These are phyloP conservation scores for Penicillium salamii DNA, from an alignment of 495 filamentous ascomycete genomes.

Conservation along the genomic window DNA sequence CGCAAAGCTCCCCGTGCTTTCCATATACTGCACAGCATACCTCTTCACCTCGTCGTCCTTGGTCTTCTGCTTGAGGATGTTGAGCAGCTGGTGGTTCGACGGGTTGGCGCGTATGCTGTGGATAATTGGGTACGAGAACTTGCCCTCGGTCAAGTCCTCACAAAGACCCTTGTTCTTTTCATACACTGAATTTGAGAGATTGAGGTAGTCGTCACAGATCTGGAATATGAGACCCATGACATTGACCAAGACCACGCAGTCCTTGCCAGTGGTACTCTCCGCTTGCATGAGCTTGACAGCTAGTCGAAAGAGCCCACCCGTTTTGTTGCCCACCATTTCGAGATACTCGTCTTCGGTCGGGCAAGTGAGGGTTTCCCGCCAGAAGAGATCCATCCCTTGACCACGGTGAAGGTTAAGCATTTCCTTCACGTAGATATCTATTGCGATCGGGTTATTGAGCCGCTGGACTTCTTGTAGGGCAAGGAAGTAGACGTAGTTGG, in stretches of 20 bases:
- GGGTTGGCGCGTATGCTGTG: conserved; percentile 86
- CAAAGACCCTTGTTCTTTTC: conserved; percentile 89
- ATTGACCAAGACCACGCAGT: conserved; percentile 83
- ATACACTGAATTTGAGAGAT: conserved; percentile 70
- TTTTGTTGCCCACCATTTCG: conserved; percentile 99
- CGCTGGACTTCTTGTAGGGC: conserved; percentile 80
- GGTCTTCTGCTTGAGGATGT: conserved; percentile 89
- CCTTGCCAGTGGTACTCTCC: conserved; percentile 62
- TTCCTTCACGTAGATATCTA: conserved; percentile 84
- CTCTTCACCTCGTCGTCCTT: conserved; percentile 82
- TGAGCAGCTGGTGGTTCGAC: conserved; percentile 76
- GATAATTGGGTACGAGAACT: conserved; percentile 97
- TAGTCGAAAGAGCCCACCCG: conserved; percentile 89
- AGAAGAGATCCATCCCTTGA: conserved; percentile 97
- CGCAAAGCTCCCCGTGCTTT: conserved; percentile 81
- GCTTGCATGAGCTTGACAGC: conserved; percentile 97
- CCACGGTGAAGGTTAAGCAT: conserved; percentile 91
- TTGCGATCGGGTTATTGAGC: conserved; percentile 64
- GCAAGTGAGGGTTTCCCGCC: conserved; percentile 90
- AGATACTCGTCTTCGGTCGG: conserved; percentile 96
- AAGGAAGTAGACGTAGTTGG: conserved; percentile 95
- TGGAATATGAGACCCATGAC: conserved; percentile 91
- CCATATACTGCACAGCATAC: conserved; percentile 91
- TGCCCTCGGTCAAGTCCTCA: conserved; percentile 96
- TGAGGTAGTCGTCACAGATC: conserved; percentile 95